Conservation (phyloP, 805 yeast species). For the Schwanniomyces polymorphus region DNA sequence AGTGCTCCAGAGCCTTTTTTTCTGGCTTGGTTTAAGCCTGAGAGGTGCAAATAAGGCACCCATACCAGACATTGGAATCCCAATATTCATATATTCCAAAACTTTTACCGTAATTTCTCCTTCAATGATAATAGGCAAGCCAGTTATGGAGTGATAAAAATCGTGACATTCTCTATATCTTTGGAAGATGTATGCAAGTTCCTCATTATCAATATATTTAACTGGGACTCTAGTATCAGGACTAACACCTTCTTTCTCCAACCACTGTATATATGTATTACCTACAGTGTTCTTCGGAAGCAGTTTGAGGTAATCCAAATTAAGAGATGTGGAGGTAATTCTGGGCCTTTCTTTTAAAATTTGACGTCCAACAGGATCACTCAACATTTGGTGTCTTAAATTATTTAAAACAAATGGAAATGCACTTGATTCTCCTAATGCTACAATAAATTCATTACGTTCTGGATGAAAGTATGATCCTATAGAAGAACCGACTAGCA, state of each 20-base stretch:
- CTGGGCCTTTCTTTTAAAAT: conserved; percentile 80
- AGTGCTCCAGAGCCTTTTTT: conserved; percentile 59
- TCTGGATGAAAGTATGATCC: conserved; percentile 80
- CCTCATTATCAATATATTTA: conserved; percentile 82
- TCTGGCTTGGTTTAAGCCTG: conserved; percentile 63
- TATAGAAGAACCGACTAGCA: conserved; percentile 72
- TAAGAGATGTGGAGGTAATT: conserved; percentile 70
- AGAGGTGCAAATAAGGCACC: conserved; percentile 91
- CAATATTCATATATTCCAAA: conserved; percentile 87
- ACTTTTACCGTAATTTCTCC: conserved; percentile 96
- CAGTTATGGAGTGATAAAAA: conserved; percentile 90
- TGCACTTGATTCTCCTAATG: conserved; percentile 90
- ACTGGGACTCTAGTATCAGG: conserved; percentile 94
- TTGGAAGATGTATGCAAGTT: conserved; percentile 88
- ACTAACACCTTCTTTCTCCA: conserved; percentile 81
- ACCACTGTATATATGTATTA: conserved; percentile 75
- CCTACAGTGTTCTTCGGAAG: conserved; percentile 77
- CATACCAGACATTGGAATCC: conserved; percentile 92
- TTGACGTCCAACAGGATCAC: conserved; percentile 72
- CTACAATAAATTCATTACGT: conserved; percentile 71
- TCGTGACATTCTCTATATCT: conserved; percentile 97
- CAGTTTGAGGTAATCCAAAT: conserved; percentile 57
- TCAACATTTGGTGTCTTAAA: conserved; percentile 71
- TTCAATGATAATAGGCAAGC: conserved; percentile 86
- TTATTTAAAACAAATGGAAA: conserved; percentile 61